phyloP scores from a whole-genome alignment of 139 green algal species.

The Chlamydomonas sphaeroides region DNA sequence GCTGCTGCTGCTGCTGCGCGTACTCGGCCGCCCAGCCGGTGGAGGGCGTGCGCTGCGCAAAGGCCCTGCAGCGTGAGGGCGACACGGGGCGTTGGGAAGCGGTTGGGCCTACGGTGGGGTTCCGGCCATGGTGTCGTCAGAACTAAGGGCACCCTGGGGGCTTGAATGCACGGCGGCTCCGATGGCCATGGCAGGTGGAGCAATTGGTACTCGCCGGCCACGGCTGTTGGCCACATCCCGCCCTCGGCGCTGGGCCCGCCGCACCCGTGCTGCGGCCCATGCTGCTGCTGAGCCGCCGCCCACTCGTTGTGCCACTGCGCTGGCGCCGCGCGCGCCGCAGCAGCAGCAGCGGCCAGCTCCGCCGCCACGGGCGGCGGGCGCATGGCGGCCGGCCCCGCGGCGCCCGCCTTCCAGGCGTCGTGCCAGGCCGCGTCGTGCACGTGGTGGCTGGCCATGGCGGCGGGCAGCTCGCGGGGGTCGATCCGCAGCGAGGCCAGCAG shows the following conservation, averaged over 20 bases:
- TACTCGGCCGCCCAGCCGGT: conserved; percentile 69
- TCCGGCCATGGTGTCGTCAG: too few species aligned
- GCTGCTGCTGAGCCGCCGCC: too few species aligned
- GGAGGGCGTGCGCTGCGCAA: conserved; percentile 19
- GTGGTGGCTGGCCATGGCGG: conserved; percentile 42
- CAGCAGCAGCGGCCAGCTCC: conserved; percentile 57
- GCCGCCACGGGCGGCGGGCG: conserved; percentile 24
- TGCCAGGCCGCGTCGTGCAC: conserved; percentile 46
- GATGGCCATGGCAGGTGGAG: too few species aligned
- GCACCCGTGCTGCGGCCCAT: too few species aligned
- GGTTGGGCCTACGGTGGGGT: too few species aligned
- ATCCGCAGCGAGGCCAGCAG: conserved; percentile 82
- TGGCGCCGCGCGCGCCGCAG: conserved; percentile 26
- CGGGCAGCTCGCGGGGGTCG: conserved; percentile 67
- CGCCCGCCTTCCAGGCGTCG: conserved; percentile 31
- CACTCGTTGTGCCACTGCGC: conserved; percentile 42
- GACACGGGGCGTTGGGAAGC: too few species aligned
- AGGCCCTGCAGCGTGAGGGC: too few species aligned
- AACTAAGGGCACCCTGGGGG: too few species aligned
- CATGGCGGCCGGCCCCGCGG: neutral
- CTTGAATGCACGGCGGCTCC: too few species aligned
- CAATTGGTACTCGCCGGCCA: too few species aligned
- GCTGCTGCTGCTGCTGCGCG: conserved; percentile 14
- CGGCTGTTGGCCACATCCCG: too few species aligned
- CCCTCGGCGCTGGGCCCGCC: too few species aligned